Evolutionary conservation across 768 basidiomycete genomes (phyloP).

Genomic region (Auriscalpium orientale): DNA sequence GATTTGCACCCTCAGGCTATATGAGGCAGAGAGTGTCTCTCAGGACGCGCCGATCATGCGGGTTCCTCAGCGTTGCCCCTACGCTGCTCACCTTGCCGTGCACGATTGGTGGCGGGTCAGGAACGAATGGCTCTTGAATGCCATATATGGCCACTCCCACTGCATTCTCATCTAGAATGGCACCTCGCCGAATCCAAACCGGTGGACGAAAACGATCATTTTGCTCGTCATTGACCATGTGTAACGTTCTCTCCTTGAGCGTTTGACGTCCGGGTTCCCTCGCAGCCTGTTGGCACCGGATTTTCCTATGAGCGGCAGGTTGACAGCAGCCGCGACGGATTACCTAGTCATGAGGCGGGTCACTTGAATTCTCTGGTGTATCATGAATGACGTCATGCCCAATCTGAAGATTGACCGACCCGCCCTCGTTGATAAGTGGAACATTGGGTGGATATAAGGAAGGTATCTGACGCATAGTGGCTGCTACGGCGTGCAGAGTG

Average conservation of each 20-base stretch:
- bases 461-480: too few species aligned
- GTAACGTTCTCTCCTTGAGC: slow-evolving; percentile 8
- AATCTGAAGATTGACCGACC: slow-evolving; percentile 19
- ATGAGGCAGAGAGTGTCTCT: slow-evolving; percentile 23
- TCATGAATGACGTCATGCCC: too few species aligned
- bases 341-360: slow-evolving; percentile 21
- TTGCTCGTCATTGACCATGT: slow-evolving; percentile 11
- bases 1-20: slow-evolving; percentile 20
- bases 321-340: slow-evolving; percentile 25
- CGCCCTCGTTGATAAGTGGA: slow-evolving; percentile 16
- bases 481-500: too few species aligned
- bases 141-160: slow-evolving; percentile 21
- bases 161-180: slow-evolving; percentile 19
- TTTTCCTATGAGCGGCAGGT: slow-evolving; percentile 28
- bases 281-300: slow-evolving; percentile 18
- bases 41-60: slow-evolving; percentile 26
- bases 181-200: slow-evolving; percentile 18
- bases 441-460: slow-evolving; percentile 18
- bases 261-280: slow-evolving; percentile 11
- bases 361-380: too few species aligned
- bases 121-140: slow-evolving; percentile 24
- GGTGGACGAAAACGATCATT: slow-evolving; percentile 12
- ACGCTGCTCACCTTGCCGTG: background rate
- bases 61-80: background rate
- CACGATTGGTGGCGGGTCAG: slow-evolving; percentile 29